Evolutionary conservation across 1,284 basidiomycete genomes (phyloP).

Genomic region (Cutaneotrichosporon mucoides): DNA sequence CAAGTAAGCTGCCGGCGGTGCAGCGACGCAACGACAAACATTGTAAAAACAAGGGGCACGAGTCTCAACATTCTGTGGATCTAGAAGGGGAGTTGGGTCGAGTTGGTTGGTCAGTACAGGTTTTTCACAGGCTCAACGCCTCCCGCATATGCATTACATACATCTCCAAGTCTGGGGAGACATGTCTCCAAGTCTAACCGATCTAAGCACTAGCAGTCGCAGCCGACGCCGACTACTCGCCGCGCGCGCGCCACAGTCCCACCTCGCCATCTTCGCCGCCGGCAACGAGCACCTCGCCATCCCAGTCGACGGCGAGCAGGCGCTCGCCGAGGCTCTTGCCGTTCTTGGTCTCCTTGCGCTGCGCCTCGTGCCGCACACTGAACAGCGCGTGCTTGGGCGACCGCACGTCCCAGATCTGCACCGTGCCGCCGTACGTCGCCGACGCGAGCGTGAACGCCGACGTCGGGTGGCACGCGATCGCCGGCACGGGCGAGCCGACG

Average conservation of each 20-base stretch:
- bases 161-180: not conserved
- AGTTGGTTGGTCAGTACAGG: not conserved
- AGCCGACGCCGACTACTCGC: conserved; percentile 24
- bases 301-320: conserved; percentile 69
- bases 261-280: conserved; percentile 76
- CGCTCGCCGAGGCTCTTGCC: conserved; percentile 57
- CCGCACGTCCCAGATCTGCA: conserved; percentile 81
- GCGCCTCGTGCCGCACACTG: conserved; percentile 22
- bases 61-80: conserved; percentile 2
- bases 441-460: conserved; percentile 67
- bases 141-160: conserved; percentile 10
- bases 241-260: conserved; percentile 66
- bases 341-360: conserved; percentile 37
- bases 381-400: conserved; percentile 60
- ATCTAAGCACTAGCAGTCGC: not conserved
- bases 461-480: conserved; percentile 58
- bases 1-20: not conserved
- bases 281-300: conserved; percentile 63
- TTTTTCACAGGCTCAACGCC: conserved; percentile 4
- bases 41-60: not conserved
- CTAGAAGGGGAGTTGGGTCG: not conserved
- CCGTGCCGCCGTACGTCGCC: conserved; percentile 76
- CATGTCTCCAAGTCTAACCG: no score
- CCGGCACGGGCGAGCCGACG: conserved; percentile 65
- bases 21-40: not conserved